Conservation (phyloP, 2,329 filamentous ascomycete genomes). For the Cordyceps pruinosa region DNA sequence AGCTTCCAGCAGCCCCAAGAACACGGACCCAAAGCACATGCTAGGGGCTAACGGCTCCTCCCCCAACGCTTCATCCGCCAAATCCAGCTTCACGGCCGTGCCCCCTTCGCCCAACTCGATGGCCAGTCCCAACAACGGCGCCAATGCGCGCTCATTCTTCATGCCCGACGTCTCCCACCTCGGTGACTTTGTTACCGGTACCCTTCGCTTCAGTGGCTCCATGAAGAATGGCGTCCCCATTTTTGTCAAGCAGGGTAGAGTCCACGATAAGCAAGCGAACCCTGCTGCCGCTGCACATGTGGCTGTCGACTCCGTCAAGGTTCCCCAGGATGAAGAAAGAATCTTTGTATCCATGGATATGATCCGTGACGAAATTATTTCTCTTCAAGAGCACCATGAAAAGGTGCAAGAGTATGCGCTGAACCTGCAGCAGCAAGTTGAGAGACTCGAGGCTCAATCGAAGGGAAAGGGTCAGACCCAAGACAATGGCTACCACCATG, state of each 20-base stretch:
- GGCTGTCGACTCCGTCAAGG: conserved; percentile 42
- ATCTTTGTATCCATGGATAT: conserved; percentile 57
- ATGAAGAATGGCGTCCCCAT: conserved; percentile 48
- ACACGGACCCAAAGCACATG: conserved; percentile 18
- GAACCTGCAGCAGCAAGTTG: conserved; percentile 45
- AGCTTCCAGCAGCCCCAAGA: conserved; percentile 27
- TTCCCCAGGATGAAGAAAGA: conserved; percentile 48
- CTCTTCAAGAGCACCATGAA: conserved; percentile 50
- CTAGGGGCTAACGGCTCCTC: conserved; percentile 25
- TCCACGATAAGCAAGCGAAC: conserved; percentile 36
- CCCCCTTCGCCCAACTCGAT: conserved; percentile 31
- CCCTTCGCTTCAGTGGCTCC: conserved; percentile 43
- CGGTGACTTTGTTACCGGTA: conserved; percentile 51
- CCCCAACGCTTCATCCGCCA: conserved; percentile 32
- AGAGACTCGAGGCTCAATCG: conserved; percentile 42
- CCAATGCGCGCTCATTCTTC: conserved; percentile 46
- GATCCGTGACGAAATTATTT: conserved; percentile 51
- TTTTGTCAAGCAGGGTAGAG: conserved; percentile 47
- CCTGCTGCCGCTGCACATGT: conserved; percentile 33
- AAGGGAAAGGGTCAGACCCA: conserved; percentile 30
- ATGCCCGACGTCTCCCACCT: conserved; percentile 48
- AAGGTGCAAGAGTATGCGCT: conserved; percentile 48
- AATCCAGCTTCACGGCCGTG: conserved; percentile 35
- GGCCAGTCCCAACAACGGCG: conserved; percentile 29
- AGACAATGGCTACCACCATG: conserved; percentile 1